Conservation (phyloP, 2,329 filamentous ascomycete species). For the Penicillium sp. region DNA sequence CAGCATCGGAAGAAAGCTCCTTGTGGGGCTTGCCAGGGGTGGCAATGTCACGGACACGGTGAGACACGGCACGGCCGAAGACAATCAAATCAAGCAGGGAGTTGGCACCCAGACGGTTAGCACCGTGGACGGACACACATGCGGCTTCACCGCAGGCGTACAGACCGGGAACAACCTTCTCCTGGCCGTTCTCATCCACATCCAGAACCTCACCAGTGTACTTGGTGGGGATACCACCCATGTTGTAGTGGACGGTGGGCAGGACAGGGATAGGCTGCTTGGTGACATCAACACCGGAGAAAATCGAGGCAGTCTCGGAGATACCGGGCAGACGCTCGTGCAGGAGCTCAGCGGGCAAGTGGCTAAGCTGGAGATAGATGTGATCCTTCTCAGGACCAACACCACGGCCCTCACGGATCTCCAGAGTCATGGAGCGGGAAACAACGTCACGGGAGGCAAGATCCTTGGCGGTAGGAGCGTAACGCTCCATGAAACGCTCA, state of each 20-base stretch:
- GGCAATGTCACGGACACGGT: slow-evolving; percentile 95
- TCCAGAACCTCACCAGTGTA: slow-evolving; percentile 97
- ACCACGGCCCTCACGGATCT: slow-evolving; percentile 96
- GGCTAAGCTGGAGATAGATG: slow-evolving; percentile 96
- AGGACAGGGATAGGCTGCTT: slow-evolving; percentile 97
- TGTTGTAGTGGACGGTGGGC: slow-evolving; percentile 98
- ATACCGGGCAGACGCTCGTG: slow-evolving; percentile 97
- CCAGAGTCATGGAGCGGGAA: slow-evolving; percentile 95
- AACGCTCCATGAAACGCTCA: slow-evolving; percentile 99
- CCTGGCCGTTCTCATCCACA: slow-evolving; percentile 78
- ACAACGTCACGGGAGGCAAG: slow-evolving; percentile 94
- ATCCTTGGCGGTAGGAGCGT: slow-evolving; percentile 97
- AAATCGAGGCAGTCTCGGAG: slow-evolving; percentile 96
- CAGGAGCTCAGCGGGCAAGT: slow-evolving; percentile 86
- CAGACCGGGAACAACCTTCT: slow-evolving; percentile 89
- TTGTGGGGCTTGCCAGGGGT: slow-evolving; percentile 76
- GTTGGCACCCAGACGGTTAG: slow-evolving; percentile 97
- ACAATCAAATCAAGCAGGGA: slow-evolving; percentile 96
- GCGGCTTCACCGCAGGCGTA: slow-evolving; percentile 97
- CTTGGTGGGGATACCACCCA: slow-evolving; percentile 97
- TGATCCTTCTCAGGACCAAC: slow-evolving; percentile 97
- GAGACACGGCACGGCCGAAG: slow-evolving; percentile 94
- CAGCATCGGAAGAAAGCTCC: slow-evolving; percentile 78
- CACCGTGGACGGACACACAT: slow-evolving; percentile 96
- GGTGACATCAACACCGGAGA: slow-evolving; percentile 92